Base-by-base conservation (phyloP, 2,329 filamentous ascomycete genomes). In the Ilyonectria mors-panacis region DNA sequence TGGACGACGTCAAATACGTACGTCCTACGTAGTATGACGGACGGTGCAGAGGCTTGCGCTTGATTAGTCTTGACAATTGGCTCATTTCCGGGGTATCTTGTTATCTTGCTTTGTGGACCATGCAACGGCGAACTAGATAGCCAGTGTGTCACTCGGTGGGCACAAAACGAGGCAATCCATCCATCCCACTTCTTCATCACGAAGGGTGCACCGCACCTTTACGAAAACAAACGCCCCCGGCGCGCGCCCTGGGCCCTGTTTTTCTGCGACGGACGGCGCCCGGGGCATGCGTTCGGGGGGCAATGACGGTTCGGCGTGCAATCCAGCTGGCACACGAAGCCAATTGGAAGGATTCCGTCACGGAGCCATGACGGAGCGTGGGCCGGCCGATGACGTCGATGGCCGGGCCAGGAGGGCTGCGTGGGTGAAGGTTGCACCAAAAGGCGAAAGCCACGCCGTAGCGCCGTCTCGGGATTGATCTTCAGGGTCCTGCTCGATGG, bases 401-500 rank as follows among this genome's bases (percentile, higher is more conserved):
- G 66, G 72, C 69, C 68, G 35, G 23, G 50, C 15, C 21, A 42
- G 26, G 21, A 42, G 42, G 56, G 55, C 23, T 63, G 54, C 35
- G 45, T 45, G 54, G 33, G 9, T 53, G 28, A 19, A 30, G 48
- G 45, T 23, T 45, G 53, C 37, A 26, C 33, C 53, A 55, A 55
- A 19, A 71, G 68, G 63, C 58, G 59, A 35, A 42, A 61, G 63
- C 70, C 64, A 57, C 62, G 60, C 33, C 56, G 55, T 42, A 62
- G 61, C 54, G 58, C 71, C 65, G 67, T 59, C 55, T 51, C 51
- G 51, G 45, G 69, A 72, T 69, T 60, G 66, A 74, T 74, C 72
- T 74, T 75, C 72, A 74, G 72, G 72, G 72, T 74, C 72, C 72
- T 74, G 35, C 72, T 73, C 62, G 59, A 63, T 71, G 55, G 56